Evolutionary conservation across 495 filamentous ascomycete species (phyloP).

Genomic region (Parathielavia appendiculata): DNA sequence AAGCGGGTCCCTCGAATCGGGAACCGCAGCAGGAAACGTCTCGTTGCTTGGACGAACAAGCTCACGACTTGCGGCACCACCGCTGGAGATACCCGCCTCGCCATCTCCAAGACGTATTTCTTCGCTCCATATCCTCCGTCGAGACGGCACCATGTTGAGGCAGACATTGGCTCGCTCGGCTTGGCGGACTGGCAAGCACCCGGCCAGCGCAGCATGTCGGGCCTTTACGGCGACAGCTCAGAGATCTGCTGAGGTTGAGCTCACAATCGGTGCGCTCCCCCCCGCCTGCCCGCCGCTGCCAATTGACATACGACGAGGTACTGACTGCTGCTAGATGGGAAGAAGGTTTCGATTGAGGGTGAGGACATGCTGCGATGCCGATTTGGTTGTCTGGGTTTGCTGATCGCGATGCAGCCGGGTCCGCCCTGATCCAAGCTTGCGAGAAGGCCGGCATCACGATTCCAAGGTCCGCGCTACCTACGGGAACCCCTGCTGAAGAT

Average conservation of each 20-base stretch:
- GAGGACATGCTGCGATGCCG: conserved; percentile 14
- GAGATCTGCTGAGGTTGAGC: conserved; percentile 83
- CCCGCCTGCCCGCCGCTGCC: conserved; percentile 6
- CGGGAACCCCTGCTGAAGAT: neutral
- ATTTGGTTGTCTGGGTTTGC: conserved; percentile 26
- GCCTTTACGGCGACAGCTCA: conserved; percentile 67
- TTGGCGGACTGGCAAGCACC: conserved; percentile 68
- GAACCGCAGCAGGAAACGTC: neutral
- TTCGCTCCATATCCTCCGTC: conserved; percentile 36
- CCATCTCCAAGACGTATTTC: conserved; percentile 9
- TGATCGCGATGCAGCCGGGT: conserved; percentile 57
- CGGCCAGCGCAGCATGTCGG: conserved; percentile 58
- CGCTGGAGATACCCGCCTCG: conserved; percentile 14
- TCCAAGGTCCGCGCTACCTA: conserved; percentile 56
- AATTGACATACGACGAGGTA: conserved; percentile 18
- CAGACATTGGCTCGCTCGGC: conserved; percentile 80
- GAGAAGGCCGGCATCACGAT: conserved; percentile 93
- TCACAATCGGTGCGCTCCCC: conserved; percentile 73
- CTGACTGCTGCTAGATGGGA: conserved; percentile 67
- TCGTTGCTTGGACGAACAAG: conserved; percentile 7
- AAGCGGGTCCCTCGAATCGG: conserved; percentile 13
- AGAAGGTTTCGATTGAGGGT: conserved; percentile 95
- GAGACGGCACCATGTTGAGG: conserved; percentile 74
- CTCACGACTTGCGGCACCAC: conserved; percentile 15
- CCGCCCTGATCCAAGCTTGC: conserved; percentile 96